Base-by-base conservation (phyloP, 805 yeast species). In the Teunomyces lycoperdinae region DNA sequence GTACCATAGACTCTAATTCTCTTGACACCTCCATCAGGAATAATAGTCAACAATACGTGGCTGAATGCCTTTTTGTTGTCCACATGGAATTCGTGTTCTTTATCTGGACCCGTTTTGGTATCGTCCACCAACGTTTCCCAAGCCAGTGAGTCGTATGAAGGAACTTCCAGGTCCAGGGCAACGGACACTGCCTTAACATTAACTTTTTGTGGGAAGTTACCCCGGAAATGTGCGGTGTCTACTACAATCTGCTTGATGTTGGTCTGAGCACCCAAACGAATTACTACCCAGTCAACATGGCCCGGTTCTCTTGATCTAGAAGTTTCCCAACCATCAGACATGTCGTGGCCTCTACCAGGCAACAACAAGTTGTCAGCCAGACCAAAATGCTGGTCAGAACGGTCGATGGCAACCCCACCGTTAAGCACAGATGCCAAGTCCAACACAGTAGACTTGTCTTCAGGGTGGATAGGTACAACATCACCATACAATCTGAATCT, bases 261-360 rank as follows among this genome's bases (percentile, higher is more conserved):
- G 3, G 89, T 74, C 39, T 64, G 60, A 30, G 84, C 81, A 14
- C 97, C 97, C 45, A 92, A 77, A 57, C 85, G 81, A 49, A 92
- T 79, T 45, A 89, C 79, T 2, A 83, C 96, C 97, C 97, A 92
- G 73, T 92, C 99, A 33, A 80, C 83, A 64, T 92, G 98, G 39
- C 88, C 90, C 3, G 83, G 80, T 9, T 71, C 74, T 64, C 98
- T 79, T 1, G 97, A 89, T 64, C 99, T 81, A 58, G 80, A 81
- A 20, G 99, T 92, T 66, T 92, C 99, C 99, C 99, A 92, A 10
- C 99, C 99, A 62, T 94, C 98, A 44, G 94, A 82, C 98, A 92
- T 92, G 67, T 92, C 97, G 58, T 78, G 80, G 45, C 99, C 99
- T 51, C 97, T 81, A 11, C 98, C 98, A 2, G 97, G 97, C 47